Evolutionary conservation across 108 stramenopile species (phyloP), one percentile per base, ranked within the genome.

Genomic region (Discostella stelligeroides): DNA sequence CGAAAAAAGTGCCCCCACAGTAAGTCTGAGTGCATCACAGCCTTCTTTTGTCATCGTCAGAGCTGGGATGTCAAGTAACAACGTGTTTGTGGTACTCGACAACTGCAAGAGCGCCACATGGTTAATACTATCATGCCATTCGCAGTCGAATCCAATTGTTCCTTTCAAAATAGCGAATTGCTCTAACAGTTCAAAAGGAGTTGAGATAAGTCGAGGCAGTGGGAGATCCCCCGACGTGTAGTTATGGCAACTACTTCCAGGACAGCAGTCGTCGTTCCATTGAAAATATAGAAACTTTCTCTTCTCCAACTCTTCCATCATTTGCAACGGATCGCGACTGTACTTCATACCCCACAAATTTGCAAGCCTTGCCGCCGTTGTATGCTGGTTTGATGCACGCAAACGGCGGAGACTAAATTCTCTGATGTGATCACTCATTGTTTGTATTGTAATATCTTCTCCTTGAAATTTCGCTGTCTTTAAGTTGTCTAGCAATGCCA

Each of bases 21-120:
- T 87, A 17, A 65, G 46, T 51, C 58, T 47, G 24, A 92, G 71
- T 14, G 86, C 86, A 43, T 75, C 61, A 20, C 75, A 77, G 2
- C 91, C 91, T 27, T 84, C 85, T 21, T 37, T 53, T 2, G 86
- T 85, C 14, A 75, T 40, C 12, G 75, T 68, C 17, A 92, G 75
- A 9, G 85, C 82, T 23, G 86, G 86, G 65, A 92, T 83, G 60
- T 92, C 91, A 49, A 92, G 37, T 20, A 92, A 64, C 48, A 92
- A n/a, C 17, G 75, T 74, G n/a, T 45, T 14, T 21, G 80, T 57
- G n/a, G 56, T 46, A 17, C 66, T 75, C 15, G 86, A 69, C 4
- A 92, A 39, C 60, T 92, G 91, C 27, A 89, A 41, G 4, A 92
- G 45, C 34, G 83, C 85, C 7, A 75, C 88, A 40, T 86, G 86